Base-by-base conservation (phyloP, 2,329 filamentous ascomycete genomes). In the Ramularia collo-cygni region DNA sequence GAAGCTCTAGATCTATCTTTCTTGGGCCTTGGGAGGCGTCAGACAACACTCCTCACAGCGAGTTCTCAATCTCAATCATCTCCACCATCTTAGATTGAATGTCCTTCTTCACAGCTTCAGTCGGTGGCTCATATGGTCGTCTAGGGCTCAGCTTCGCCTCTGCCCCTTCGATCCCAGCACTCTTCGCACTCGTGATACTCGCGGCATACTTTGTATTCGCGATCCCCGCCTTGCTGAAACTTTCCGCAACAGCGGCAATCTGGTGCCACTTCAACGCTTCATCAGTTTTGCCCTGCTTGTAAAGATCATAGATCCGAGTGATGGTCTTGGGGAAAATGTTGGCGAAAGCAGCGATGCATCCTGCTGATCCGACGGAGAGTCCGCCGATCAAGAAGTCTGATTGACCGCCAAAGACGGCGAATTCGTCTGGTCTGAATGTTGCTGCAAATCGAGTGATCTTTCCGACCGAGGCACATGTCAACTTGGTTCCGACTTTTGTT, bases 391-490 rank as follows among this genome's bases (percentile, higher is more conserved):
- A 61, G 58, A 84, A 87, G 54, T 88, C 83, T 2, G 76, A 77
- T 63, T 87, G 82, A 1, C 84, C 84, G 1, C 81, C 82, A 53
- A 77, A 86, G 1, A 78, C 75, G 1, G 80, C 75, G 55, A 88
- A 88, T 8, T 70, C 60, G 2, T 74, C 67, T 16, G 31, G 31
- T 10, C n/a, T 16, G 43, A 73, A 64, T 16, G 64, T 61, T 2
- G 72, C 68, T 0, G 71, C 68, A 3, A 87, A 70, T 7, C 82
- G 70, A 3, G 77, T 76, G 35, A 86, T 72, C 63, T 86, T 86
- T 43, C 79, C 82, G 21, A 84, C 83, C 50, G 77, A 79, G n/a
- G 81, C 82, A 55, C 82, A 85, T 2, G 81, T 85, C 40, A 85
- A 65, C 65, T 85, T 85, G 37, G 79, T 76, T 19, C 79, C 81